Base-by-base conservation (phyloP, 345 rosid species). In the Heritiera fomes region DNA sequence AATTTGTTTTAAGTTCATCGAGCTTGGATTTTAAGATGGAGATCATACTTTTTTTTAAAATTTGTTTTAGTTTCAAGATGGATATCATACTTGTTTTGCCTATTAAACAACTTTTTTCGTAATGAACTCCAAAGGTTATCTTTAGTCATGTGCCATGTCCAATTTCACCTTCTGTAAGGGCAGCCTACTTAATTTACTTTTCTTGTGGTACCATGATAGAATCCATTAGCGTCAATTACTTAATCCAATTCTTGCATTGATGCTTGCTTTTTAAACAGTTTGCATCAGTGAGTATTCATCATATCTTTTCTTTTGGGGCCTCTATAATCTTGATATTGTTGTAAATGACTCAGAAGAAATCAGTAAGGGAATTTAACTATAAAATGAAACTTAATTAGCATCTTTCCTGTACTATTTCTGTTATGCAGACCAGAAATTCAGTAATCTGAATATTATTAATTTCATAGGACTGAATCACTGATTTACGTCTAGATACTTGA, bases 191-290 rank as follows among this genome's bases (percentile, higher is more conserved):
- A 53, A 7, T 49, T 7, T 71, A 14, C 43, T 49, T 14, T 71
- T 28, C 20, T 47, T 70, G 74, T 71, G 59, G 59, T 71, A 49
- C 74, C 74, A 71, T 71, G 58, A 71, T 14, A 71, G 74, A 71
- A 49, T 71, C 59, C 59, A 28, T 49, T 4, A 3, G 20, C 28
- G n/a, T 70, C 73, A 46, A 20, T 71, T 50, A 62, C 52, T 79
- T 20, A 23, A 28, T 63, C 67, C 45, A 18, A 14, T 66, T 34
- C 32, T 56, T 59, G 63, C 61, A 55, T 75, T 43, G 30, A 15
- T 59, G 43, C 28, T 38, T 73, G 15, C 46, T 23, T 41, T 20
- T 28, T 5, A 20, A 59, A 41, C 40, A 23, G 10, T 76, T 40
- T 75, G 65, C 18, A 58, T 52, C 69, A 5, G 61, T 62, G 62